A percentile compares a stretch with the other conserved stretches of the same genome.
These are phyloP conservation scores for Marchantia paleacea DNA, from an alignment of 225 moss, liverwort and hornwort species.

Conservation along the genomic window DNA sequence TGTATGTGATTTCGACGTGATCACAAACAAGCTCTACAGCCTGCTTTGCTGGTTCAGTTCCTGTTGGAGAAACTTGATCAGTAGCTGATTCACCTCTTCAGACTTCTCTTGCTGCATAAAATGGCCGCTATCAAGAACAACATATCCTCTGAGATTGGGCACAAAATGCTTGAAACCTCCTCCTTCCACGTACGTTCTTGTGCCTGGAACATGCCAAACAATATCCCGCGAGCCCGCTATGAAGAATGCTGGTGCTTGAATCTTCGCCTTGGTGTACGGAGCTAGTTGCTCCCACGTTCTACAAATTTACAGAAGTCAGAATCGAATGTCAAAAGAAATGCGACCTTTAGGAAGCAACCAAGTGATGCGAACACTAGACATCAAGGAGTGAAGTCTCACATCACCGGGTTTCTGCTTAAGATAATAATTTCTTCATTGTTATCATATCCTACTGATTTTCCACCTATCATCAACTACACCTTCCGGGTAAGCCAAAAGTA, in stretches of 20 bases:
- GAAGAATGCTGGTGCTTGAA: constrained; percentile 51
- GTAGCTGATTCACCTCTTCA: constrained; percentile 46
- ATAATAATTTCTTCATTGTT: background rate
- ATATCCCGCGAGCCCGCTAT: constrained; percentile 54
- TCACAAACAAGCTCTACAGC: background rate
- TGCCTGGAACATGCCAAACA: constrained; percentile 48
- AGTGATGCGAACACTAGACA: background rate
- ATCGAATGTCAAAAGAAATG: background rate
- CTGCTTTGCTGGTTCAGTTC: constrained; percentile 16
- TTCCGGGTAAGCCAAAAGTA: background rate
- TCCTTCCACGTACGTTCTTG: constrained; percentile 39
- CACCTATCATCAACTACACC: background rate
- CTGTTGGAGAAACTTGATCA: constrained; percentile 56
- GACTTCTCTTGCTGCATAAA: constrained; percentile 80
- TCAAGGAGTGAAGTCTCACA: background rate
- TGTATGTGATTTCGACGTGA: background rate
- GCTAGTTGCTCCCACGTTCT: constrained; percentile 62
- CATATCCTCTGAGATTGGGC: constrained; percentile 54
- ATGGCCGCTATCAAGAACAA: constrained; percentile 62
- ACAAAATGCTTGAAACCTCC: constrained; percentile 49
- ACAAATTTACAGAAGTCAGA: background rate
- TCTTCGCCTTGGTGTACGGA: constrained; percentile 46
- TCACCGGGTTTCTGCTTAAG: background rate
- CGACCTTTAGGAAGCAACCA: background rate
- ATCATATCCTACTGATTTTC: background rate